Evolutionary conservation across 139 green algal genomes (phyloP), one percentile per base, ranked within the genome.

Genomic region (Spirogloea muscicola): DNA sequence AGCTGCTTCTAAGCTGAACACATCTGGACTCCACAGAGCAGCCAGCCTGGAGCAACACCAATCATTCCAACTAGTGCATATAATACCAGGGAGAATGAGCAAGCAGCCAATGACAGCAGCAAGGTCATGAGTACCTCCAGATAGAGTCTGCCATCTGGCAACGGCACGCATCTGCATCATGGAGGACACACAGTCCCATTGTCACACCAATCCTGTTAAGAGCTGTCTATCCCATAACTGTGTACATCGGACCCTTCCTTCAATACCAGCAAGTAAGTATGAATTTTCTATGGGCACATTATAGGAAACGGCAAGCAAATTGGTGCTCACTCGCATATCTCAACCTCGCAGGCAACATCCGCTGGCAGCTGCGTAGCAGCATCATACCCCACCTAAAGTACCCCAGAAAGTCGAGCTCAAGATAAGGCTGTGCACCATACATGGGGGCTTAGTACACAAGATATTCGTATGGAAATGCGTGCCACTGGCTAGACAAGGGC

Each of bases 111-210:
- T 36, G 49, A 58, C 25, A 27, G 25, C 5, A 9, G 49, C 25
- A 27, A 10, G 49, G 33, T 9, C 25, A 4, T 36, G 2, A 27
- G 13, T 65, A 74, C 66, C 38, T 74, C 66, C 16, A 74, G n/a
- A 29, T 74, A 74, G 46, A 74, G 68, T 13, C 48, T 43, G 38
- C 66, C 66, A 34, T 74, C 66, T 21, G 66, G 66, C 16, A 74
- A 43, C 3, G 66, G 66, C 18, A 68, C 43, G 27, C 66, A 74
- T 27, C 66, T 74, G 46, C 21, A 59, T n/a, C 25, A 59, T 33
- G 58, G 58, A 68, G 37, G 10, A 31, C 7, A 48, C 27, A 61
- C 10, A 31, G 36, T 49, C 29, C 6, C n/a, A 48, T 4, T 1
- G 37, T n/a, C n/a, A n/a, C n/a, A n/a, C n/a, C n/a, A n/a, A n/a